Evolutionary conservation across 2,329 filamentous ascomycete genomes (phyloP), one percentile per base, ranked within the genome.

Genomic region (Sarocladiaceae sp.): DNA sequence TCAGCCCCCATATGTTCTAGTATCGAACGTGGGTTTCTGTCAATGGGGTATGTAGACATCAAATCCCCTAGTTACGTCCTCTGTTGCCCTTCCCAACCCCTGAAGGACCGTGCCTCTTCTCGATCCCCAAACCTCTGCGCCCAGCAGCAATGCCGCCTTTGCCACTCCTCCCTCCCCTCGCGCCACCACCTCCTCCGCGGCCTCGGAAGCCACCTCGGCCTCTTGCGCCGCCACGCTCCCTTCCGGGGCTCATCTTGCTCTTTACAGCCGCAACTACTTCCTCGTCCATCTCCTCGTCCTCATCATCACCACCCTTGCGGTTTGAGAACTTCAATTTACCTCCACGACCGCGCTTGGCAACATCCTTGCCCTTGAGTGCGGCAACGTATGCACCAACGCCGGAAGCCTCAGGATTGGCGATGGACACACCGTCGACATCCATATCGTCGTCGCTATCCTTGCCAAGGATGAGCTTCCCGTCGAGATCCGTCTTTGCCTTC

Each of bases 401-500:
- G 3, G 47, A 25, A 20, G 64, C 72, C 29, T 80, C 75, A 23
- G 74, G 71, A 56, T 87, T 82, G 60, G 84, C 69, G n/a, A n/a
- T n/a, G 18, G 80, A 74, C 48, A 76, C 71, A 46, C 28, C 52
- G 60, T 91, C 86, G 60, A 89, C 70, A 28, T 81, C 79, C 79
- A 86, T 87, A 44, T 74, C 75, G 12, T 73, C 74, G 39, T 78
- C 73, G 44, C 69, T 69, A 47, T 79, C 78, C 60, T 78, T 75
- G 60, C 84, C 86, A 51, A 95, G 77, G 58, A 95, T 80, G 37
- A 95, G 79, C 71, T 92, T 94, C 56, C 90, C 90, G 64, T 95
- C 89, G 47, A 86, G 68, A 62, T 94, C 84, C 13, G 77, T 77
- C 74, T 83, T 88, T 51, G 84, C 84, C 68, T 86, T 88, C 50